Evolutionary conservation across 306 rosid species (phyloP).

Genomic region (Pachyrhizus erosus): DNA sequence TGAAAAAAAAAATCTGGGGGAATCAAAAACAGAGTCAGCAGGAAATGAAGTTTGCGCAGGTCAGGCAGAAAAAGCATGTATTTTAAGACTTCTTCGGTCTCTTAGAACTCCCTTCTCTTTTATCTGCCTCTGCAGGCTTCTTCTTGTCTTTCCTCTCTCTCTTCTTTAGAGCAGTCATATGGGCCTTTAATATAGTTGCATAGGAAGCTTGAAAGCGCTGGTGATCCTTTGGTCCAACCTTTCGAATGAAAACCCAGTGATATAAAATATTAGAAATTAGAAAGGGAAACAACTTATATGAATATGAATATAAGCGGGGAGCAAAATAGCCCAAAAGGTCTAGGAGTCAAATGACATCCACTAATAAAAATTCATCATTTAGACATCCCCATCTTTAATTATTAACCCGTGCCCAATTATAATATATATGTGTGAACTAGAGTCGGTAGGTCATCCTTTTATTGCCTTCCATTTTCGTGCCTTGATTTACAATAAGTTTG

Average conservation of each 20-base stretch:
- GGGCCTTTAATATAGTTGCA: constrained; percentile 94
- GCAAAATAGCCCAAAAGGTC: not conserved
- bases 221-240: constrained; percentile 98
- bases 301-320: constrained; percentile 20
- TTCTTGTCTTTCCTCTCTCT: constrained; percentile 98
- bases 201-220: constrained; percentile 97
- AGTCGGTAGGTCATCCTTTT: not conserved
- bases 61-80: constrained; percentile 16
- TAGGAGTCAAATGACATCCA: constrained; percentile 6
- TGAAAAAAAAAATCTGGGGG: not conserved
- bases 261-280: not conserved
- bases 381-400: not conserved
- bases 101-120: constrained; percentile 59
- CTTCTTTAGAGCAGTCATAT: constrained; percentile 95
- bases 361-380: constrained; percentile 3
- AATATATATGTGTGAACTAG: not conserved
- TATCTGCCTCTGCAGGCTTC: constrained; percentile 70
- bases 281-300: not conserved
- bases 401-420: not conserved
- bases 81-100: constrained; percentile 55
- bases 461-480: not conserved
- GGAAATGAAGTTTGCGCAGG: constrained; percentile 32
- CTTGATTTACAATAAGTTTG: not conserved
- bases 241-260: constrained; percentile 38
- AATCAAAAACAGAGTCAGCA: constrained; percentile 29